Evolutionary conservation across 2,329 filamentous ascomycete species (phyloP).

Genomic region (Aspergillus transmontanensis): DNA sequence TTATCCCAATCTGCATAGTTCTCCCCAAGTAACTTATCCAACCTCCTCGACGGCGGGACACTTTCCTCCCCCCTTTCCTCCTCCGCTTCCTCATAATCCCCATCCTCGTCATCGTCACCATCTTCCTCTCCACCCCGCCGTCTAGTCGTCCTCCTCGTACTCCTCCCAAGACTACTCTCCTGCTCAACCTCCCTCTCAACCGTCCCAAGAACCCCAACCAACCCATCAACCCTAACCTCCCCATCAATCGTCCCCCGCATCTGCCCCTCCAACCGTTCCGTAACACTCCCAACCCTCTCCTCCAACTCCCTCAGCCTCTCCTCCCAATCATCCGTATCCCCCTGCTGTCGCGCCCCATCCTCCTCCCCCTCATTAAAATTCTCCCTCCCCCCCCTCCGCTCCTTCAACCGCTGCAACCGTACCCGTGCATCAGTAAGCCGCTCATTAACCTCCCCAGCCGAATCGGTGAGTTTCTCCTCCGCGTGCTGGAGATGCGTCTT

Average conservation of each 20-base stretch:
- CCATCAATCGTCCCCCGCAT: conserved; percentile 63
- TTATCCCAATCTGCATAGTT: conserved; percentile 38
- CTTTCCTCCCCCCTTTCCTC: conserved; percentile 40
- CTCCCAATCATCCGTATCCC: conserved; percentile 34
- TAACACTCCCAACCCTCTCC: conserved; percentile 54
- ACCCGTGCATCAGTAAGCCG: conserved; percentile 45
- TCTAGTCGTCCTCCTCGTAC: conserved; percentile 35
- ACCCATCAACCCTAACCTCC: conserved; percentile 48
- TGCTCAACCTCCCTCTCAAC: conserved; percentile 43
- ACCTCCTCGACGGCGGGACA: conserved; percentile 34
- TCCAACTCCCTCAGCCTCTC: conserved; percentile 47
- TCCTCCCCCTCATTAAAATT: conserved; percentile 27
- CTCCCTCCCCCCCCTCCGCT: conserved; percentile 24
- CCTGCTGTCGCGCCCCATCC: conserved; percentile 25
- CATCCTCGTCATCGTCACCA: conserved; percentile 39
- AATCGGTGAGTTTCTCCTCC: conserved; percentile 49
- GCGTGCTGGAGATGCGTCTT: conserved; percentile 53
- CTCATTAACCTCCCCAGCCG: conserved; percentile 60
- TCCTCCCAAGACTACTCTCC: conserved; percentile 22
- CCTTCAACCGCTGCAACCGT: conserved; percentile 41
- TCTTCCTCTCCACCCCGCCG: conserved; percentile 23
- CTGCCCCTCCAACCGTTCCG: conserved; percentile 58
- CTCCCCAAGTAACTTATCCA: conserved; percentile 40
- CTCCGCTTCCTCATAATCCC: conserved; percentile 41
- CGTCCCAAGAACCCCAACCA: conserved; percentile 48